Evolutionary conservation across 768 basidiomycete genomes (phyloP).

Genomic region (Tephrocybe sp.): DNA sequence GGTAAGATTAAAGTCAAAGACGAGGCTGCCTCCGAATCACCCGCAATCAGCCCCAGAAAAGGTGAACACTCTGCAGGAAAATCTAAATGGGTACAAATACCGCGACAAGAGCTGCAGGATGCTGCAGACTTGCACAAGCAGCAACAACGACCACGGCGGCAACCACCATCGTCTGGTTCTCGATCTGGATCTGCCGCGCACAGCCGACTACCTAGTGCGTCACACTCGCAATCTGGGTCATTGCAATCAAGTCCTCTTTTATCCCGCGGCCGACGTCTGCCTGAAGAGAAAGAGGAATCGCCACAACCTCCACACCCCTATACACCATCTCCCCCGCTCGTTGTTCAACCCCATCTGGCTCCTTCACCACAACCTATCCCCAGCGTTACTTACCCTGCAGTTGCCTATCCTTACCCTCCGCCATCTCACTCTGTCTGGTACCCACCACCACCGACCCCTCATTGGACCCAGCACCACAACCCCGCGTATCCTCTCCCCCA

Average conservation of each 20-base stretch:
- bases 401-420: not conserved
- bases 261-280: slow-evolving; percentile 38
- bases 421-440: not conserved
- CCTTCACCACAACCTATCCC: slow-evolving; percentile 10
- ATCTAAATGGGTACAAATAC: slow-evolving; percentile 64
- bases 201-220: slow-evolving; percentile 23
- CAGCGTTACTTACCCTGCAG: slow-evolving; percentile 1
- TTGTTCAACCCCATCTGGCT: slow-evolving; percentile 17
- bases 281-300: slow-evolving; percentile 26
- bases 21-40: slow-evolving; percentile 9
- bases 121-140: slow-evolving; percentile 35
- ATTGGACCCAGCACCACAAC: slow-evolving; percentile 14
- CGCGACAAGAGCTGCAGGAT: slow-evolving; percentile 52
- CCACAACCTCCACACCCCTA: not conserved
- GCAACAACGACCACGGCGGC: slow-evolving; percentile 7
- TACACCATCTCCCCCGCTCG: not conserved
- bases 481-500: slow-evolving; percentile 20
- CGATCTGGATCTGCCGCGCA: slow-evolving; percentile 15
- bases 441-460: not conserved
- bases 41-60: slow-evolving; percentile 19
- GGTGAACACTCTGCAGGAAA: slow-evolving; percentile 35
- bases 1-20: slow-evolving; percentile 27
- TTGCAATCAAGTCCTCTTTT: slow-evolving; percentile 48
- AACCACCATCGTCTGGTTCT: slow-evolving; percentile 12
- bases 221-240: slow-evolving; percentile 45